A percentile compares a stretch with the other conserved stretches of the same genome.
phyloP scores from a whole-genome alignment of 1,139 yeast species.

The Yamadazyma aaseri region DNA sequence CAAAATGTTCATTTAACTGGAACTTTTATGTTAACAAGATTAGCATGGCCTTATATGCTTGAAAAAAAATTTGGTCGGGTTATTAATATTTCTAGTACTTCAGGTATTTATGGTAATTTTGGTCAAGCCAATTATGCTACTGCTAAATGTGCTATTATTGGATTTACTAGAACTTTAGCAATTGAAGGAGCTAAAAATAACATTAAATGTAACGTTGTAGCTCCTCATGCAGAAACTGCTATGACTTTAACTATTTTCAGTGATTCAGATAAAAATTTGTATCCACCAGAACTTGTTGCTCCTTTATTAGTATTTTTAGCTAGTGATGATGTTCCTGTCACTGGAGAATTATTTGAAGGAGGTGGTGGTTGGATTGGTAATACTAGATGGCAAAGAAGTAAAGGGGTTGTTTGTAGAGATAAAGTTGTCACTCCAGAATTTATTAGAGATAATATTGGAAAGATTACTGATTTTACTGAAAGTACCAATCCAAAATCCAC shows the following conservation, averaged over 20 bases:
- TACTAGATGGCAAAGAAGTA: constrained; percentile 94
- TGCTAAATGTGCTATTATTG: constrained; percentile 87
- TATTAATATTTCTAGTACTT: constrained; percentile 88
- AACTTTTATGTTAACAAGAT: constrained; percentile 77
- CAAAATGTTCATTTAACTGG: constrained; percentile 82
- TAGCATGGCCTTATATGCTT: constrained; percentile 88
- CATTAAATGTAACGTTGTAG: constrained; percentile 78
- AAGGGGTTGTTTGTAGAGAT: constrained; percentile 70
- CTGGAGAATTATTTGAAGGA: constrained; percentile 44
- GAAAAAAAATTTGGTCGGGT: constrained; percentile 81
- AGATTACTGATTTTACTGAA: constrained; percentile 64
- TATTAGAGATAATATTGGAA: constrained; percentile 64
- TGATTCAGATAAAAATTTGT: constrained; percentile 72
- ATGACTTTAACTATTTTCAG: constrained; percentile 90
- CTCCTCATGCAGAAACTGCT: constrained; percentile 97
- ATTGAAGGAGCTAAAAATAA: constrained; percentile 82
- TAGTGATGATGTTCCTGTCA: constrained; percentile 65
- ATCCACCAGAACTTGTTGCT: constrained; percentile 87
- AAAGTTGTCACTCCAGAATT: constrained; percentile 64
- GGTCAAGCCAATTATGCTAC: constrained; percentile 97
- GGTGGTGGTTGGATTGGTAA: constrained; percentile 94
- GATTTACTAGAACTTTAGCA: constrained; percentile 82
- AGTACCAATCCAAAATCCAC: constrained; percentile 63
- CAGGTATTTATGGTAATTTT: constrained; percentile 96
- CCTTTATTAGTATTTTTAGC: constrained; percentile 81